Percentiles rank a stretch among this genome's conserved stretches.
These are phyloP conservation scores for Starmerella ratchasimensis DNA, from an alignment of 805 yeast genomes.

Conservation along the genomic window DNA sequence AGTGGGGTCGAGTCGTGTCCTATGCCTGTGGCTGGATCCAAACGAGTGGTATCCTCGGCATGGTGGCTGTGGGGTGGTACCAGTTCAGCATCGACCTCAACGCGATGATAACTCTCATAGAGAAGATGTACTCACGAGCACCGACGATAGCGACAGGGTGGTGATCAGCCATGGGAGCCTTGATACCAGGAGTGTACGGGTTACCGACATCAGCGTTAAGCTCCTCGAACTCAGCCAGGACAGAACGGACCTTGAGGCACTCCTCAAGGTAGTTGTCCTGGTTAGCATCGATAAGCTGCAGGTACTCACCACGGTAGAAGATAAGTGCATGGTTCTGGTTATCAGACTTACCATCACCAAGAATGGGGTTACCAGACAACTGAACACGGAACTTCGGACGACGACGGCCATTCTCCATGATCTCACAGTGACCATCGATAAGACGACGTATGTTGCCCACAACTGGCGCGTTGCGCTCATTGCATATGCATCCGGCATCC, in stretches of 20 bases:
- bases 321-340: constrained; percentile 82
- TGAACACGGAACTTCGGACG: constrained; percentile 52
- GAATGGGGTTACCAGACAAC: constrained; percentile 83
- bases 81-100: constrained; percentile 39
- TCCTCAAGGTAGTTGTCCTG: constrained; percentile 94
- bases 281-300: constrained; percentile 90
- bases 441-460: constrained; percentile 26
- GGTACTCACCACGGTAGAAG: constrained; percentile 84
- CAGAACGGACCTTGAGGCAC: constrained; percentile 77
- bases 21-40: constrained; percentile 50
- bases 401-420: constrained; percentile 45
- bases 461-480: constrained; percentile 22
- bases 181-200: constrained; percentile 49
- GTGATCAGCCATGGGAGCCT: constrained; percentile 20
- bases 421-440: constrained; percentile 44
- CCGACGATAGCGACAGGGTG: constrained; percentile 86
- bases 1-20: constrained; percentile 36
- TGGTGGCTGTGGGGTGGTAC: constrained; percentile 46
- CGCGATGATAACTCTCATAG: constrained; percentile 36
- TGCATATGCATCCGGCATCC: constrained; percentile 20
- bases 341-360: constrained; percentile 94
- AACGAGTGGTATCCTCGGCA: constrained; percentile 48
- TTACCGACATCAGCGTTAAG: constrained; percentile 36
- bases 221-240: constrained; percentile 85
- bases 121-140: constrained; percentile 87